phyloP scores from a whole-genome alignment of 129 eudicot genomes.

The Tanacetum coccineum region DNA sequence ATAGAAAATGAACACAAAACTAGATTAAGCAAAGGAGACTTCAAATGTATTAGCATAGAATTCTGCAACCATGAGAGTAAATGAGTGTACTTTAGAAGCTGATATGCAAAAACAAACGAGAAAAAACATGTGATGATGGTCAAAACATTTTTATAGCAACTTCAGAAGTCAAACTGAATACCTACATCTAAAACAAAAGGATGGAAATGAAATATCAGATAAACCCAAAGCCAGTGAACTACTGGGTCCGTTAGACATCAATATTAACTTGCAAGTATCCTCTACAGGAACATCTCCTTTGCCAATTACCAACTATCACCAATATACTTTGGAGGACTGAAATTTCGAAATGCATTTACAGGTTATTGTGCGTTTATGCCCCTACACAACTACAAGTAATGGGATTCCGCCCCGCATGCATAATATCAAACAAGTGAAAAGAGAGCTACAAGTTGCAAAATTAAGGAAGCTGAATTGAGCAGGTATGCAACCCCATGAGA shows the following conservation, averaged over 20 bases:
- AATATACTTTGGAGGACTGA: background rate
- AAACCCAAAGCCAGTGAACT: constrained; percentile 1
- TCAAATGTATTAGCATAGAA: background rate
- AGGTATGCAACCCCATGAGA: background rate
- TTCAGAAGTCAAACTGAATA: constrained; percentile 1
- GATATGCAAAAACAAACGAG: background rate
- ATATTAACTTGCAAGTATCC: background rate
- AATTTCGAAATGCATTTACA: background rate
- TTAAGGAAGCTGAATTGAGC: background rate
- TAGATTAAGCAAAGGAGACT: constrained; percentile 22
- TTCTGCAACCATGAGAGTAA: constrained; percentile 15
- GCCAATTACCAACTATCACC: background rate
- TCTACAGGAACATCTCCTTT: background rate
- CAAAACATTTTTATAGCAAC: background rate
- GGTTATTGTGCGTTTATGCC: background rate
- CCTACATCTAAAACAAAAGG: background rate
- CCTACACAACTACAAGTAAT: background rate
- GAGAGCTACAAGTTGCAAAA: background rate
- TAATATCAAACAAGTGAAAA: constrained; percentile 7
- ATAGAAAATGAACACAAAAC: constrained; percentile 24
- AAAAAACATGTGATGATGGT: background rate
- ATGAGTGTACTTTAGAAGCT: background rate
- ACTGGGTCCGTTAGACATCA: background rate
- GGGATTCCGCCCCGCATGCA: background rate
- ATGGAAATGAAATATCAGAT: background rate